phyloP scores from a whole-genome alignment of 2,329 filamentous ascomycete species.

The Metarhizium humberi region DNA sequence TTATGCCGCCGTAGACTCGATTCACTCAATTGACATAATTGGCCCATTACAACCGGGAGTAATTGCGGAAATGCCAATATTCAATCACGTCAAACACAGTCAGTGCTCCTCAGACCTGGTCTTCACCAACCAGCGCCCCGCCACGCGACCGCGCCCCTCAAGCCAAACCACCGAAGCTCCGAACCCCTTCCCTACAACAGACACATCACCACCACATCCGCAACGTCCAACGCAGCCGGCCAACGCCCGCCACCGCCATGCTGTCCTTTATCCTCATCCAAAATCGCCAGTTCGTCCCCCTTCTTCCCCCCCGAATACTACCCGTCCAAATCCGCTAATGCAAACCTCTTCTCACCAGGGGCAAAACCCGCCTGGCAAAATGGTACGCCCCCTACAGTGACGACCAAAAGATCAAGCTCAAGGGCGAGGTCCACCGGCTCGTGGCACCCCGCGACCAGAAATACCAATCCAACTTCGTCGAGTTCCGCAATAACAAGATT shows the following conservation, averaged over 20 bases:
- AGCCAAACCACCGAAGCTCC: slow-evolving; percentile 4
- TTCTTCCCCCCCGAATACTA: neutral
- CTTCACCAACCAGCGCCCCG: too few relatives aligned
- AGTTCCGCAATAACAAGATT: slow-evolving; percentile 89
- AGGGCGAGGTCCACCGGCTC: slow-evolving; percentile 97
- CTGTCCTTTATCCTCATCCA: slow-evolving; percentile 87
- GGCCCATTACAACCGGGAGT: too few relatives aligned
- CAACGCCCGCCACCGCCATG: slow-evolving; percentile 28
- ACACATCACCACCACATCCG: neutral
- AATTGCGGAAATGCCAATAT: too few relatives aligned
- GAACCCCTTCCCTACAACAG: neutral
- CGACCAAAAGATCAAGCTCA: slow-evolving; percentile 98
- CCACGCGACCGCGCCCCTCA: neutral
- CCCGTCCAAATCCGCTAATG: neutral
- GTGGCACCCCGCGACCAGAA: slow-evolving; percentile 97
- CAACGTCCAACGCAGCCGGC: neutral
- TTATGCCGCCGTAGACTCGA: too few relatives aligned
- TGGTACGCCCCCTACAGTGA: slow-evolving; percentile 99
- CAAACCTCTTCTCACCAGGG: slow-evolving; percentile 43
- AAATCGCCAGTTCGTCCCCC: slow-evolving; percentile 63
- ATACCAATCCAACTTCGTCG: slow-evolving; percentile 99
- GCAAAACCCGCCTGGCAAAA: slow-evolving; percentile 96
- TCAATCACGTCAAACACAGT: too few relatives aligned
- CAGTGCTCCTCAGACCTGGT: too few relatives aligned
- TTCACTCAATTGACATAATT: too few relatives aligned